Evolutionary conservation across 2,329 filamentous ascomycete species (phyloP).

Genomic region (Talaromyces sp.): DNA sequence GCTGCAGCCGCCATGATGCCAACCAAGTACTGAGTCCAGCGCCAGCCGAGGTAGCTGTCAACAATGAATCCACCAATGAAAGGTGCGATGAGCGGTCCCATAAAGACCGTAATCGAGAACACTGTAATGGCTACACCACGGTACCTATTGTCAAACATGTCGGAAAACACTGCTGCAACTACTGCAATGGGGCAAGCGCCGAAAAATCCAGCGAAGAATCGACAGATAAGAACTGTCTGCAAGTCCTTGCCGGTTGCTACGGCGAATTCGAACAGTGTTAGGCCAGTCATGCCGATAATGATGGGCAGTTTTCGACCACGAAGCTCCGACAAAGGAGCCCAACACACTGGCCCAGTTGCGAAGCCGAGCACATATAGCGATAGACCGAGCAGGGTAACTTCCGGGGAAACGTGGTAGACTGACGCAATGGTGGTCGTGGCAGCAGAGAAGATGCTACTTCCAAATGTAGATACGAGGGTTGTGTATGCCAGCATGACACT

Average conservation of each 20-base stretch:
- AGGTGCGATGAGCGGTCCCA: constrained; percentile 49
- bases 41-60: constrained; percentile 48
- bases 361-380: constrained; percentile 45
- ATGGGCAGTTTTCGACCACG: constrained; percentile 47
- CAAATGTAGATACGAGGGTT: constrained; percentile 52
- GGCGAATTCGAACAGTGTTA: constrained; percentile 47
- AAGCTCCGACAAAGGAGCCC: constrained; percentile 52
- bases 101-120: constrained; percentile 50
- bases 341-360: constrained; percentile 45
- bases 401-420: constrained; percentile 53
- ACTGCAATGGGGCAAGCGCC: constrained; percentile 50
- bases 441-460: constrained; percentile 64
- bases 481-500: constrained; percentile 41
- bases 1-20: constrained; percentile 53
- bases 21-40: constrained; percentile 52
- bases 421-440: constrained; percentile 55
- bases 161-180: constrained; percentile 53
- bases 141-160: constrained; percentile 50
- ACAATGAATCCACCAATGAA: constrained; percentile 54
- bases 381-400: constrained; percentile 38
- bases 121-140: constrained; percentile 45
- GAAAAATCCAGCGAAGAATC: constrained; percentile 52
- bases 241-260: constrained; percentile 48
- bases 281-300: constrained; percentile 47
- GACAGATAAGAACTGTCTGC: constrained; percentile 49